phyloP scores from a whole-genome alignment of 768 basidiomycete species.

The Amanita inopinata region DNA sequence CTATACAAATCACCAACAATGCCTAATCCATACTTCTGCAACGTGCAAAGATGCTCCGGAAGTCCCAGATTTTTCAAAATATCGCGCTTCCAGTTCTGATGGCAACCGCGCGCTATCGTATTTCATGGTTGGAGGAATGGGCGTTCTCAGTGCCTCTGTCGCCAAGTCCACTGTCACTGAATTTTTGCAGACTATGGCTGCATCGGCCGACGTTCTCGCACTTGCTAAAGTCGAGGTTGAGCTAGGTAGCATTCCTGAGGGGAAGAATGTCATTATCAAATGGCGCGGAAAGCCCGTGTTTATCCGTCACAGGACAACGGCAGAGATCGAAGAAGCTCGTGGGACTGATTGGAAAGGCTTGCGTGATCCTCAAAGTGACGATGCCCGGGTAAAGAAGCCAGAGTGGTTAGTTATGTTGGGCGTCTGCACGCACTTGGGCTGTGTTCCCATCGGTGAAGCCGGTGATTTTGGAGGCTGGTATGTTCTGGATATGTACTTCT shows the following conservation, averaged over 20 bases:
- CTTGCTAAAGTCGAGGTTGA: slow-evolving; percentile 98
- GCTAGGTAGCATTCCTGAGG: slow-evolving; percentile 83
- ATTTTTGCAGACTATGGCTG: slow-evolving; percentile 93
- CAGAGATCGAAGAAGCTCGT: slow-evolving; percentile 92
- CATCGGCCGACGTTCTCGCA: slow-evolving; percentile 95
- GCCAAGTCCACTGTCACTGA: slow-evolving; percentile 92
- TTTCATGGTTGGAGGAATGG: slow-evolving; percentile 87
- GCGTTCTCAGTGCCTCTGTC: slow-evolving; percentile 87
- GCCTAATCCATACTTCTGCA: slow-evolving; percentile 72
- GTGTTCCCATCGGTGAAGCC: slow-evolving; percentile 96
- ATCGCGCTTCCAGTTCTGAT: slow-evolving; percentile 58
- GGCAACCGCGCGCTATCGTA: slow-evolving; percentile 74
- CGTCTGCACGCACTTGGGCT: slow-evolving; percentile 96
- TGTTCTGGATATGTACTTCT: slow-evolving; percentile 18
- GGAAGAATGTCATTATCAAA: slow-evolving; percentile 95
- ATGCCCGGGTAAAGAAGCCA: slow-evolving; percentile 82
- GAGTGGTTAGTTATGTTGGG: slow-evolving; percentile 94
- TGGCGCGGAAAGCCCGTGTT: slow-evolving; percentile 99
- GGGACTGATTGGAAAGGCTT: slow-evolving; percentile 73
- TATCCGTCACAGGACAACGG: slow-evolving; percentile 88
- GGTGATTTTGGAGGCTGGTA: slow-evolving; percentile 98
- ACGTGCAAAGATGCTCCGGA: slow-evolving; percentile 60
- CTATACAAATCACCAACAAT: slow-evolving; percentile 48
- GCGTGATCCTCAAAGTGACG: slow-evolving; percentile 89
- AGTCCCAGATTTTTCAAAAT: slow-evolving; percentile 83